A percentile compares a stretch with the other conserved stretches of the same genome.
These are phyloP conservation scores for Parasarocladium wereldwijsianum DNA, from an alignment of 2,329 filamentous ascomycete species.

Conservation along the genomic window DNA sequence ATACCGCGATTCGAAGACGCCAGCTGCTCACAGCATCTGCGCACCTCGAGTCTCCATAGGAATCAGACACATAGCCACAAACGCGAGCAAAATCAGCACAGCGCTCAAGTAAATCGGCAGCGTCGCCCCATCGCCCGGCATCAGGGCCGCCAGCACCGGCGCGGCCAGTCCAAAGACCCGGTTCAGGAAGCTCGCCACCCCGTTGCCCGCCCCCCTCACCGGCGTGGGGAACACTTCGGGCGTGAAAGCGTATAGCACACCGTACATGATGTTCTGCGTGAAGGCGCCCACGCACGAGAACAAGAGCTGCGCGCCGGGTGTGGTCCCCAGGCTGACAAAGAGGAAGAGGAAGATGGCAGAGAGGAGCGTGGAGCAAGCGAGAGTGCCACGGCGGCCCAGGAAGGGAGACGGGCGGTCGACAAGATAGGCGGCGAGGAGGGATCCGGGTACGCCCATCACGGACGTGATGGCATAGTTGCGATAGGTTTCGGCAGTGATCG, in stretches of 20 bases:
- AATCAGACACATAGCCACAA: constrained; percentile 43
- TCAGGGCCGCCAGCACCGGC: constrained; percentile 49
- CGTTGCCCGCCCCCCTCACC: constrained; percentile 56
- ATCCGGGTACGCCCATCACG: constrained; percentile 62
- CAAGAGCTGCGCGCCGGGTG: constrained; percentile 42
- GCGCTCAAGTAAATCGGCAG: constrained; percentile 43
- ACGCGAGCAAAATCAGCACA: constrained; percentile 40
- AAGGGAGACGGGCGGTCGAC: constrained; percentile 50
- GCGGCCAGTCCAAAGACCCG: constrained; percentile 52
- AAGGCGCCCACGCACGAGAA: constrained; percentile 58
- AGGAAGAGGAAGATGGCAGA: constrained; percentile 56
- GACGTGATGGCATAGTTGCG: constrained; percentile 74
- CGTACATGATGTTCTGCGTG: constrained; percentile 65
- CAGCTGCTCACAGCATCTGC: constrained; percentile 33
- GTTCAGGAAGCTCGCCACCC: constrained; percentile 59
- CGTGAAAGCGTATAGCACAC: constrained; percentile 62
- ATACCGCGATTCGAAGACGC: no score
- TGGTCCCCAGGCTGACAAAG: constrained; percentile 44
- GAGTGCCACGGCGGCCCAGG: constrained; percentile 56
- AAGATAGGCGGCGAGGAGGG: constrained; percentile 57
- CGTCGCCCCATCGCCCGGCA: constrained; percentile 41
- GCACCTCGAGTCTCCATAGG: constrained; percentile 49
- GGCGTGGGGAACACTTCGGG: constrained; percentile 65
- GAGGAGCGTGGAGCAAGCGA: constrained; percentile 51
- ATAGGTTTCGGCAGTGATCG: constrained; percentile 42